Evolutionary conservation across 2,329 filamentous ascomycete genomes (phyloP), one percentile per base, ranked within the genome.

Genomic region (Cordyceps cateniannulata): DNA sequence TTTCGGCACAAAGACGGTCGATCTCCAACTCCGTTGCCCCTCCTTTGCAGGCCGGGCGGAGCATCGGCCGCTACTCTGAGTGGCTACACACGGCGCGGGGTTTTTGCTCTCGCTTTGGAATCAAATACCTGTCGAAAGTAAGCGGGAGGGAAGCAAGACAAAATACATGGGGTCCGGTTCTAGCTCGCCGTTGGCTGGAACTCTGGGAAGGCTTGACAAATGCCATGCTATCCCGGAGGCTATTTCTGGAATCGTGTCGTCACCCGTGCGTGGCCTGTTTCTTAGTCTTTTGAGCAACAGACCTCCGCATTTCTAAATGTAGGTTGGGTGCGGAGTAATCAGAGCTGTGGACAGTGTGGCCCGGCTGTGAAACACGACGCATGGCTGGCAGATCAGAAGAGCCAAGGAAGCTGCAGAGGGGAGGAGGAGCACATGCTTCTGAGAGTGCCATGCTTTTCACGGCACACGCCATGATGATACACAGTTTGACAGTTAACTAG

Each of bases 41-140:
- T 25, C 20, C 27, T 16, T n/a, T n/a, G n/a, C 50, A 32, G 20
- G 9, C 35, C 24, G 22, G 24, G 52, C 52, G 52, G 52, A 55
- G 52, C 40, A 22, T 55, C 52, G 53, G 25, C 42, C 42, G n/a
- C 3, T 6, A 6, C 7, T 18, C n/a, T 45, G 42, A 50, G 48
- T 50, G 48, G 48, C 48, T 10, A 20, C 8, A 6, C 16, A 18
- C 25, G 27, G 9, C 27, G 45, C 55, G 55, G 55, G 55, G 45
- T 58, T 50, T 50, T 42, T 58, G 45, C 32, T 50, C n/a, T 42
- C 16, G 4, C 48, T 58, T 58, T 58, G 55, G 55, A 58, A 58
- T 58, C 55, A 44, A 38, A 35, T 9, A 12, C 10, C 45, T 42
- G 27, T 58, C 9, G 16, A 25, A n/a, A 47, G 32, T 8, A 25